phyloP scores from a whole-genome alignment of 2,329 filamentous ascomycete genomes.

The Apiospora malaysiana region DNA sequence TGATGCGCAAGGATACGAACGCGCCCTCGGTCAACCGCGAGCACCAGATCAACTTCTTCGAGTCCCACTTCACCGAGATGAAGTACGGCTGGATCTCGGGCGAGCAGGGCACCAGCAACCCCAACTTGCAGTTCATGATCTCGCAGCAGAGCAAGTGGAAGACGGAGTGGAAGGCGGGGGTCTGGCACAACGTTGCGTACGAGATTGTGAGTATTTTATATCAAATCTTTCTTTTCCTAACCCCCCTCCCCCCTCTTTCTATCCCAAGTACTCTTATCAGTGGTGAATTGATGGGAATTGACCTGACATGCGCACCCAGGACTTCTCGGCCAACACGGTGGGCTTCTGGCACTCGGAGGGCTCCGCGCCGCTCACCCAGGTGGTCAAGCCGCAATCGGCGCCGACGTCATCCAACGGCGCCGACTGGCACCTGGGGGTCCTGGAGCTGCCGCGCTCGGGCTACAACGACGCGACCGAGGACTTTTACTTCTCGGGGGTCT shows the following conservation, averaged over 20 bases:
- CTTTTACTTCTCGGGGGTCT: constrained; percentile 75
- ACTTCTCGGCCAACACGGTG: constrained; percentile 67
- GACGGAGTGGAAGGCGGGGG: constrained; percentile 62
- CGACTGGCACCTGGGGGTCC: constrained; percentile 75
- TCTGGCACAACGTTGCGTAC: constrained; percentile 80
- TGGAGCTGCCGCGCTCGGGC: constrained; percentile 66
- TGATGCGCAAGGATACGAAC: constrained; percentile 64
- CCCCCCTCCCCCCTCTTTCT: constrained; percentile 48
- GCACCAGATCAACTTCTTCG: constrained; percentile 69
- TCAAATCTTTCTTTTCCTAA: too few relatives aligned
- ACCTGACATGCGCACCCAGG: constrained; percentile 62
- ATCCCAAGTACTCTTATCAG: constrained; percentile 46
- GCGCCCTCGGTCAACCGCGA: constrained; percentile 66
- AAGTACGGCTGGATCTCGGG: constrained; percentile 69
- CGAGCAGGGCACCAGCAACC: constrained; percentile 49
- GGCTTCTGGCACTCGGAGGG: constrained; percentile 75
- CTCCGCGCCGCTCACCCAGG: constrained; percentile 60
- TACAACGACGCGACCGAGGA: constrained; percentile 64
- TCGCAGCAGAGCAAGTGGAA: constrained; percentile 67
- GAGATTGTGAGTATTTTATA: constrained; percentile 65
- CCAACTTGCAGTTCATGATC: constrained; percentile 69
- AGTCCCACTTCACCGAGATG: constrained; percentile 76
- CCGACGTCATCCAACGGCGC: constrained; percentile 56
- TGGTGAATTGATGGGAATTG: constrained; percentile 46
- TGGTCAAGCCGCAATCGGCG: constrained; percentile 64